These are phyloP conservation scores for Penicillium sp. DNA, from an alignment of 2,329 filamentous ascomycete genomes.

Conservation along the genomic window DNA sequence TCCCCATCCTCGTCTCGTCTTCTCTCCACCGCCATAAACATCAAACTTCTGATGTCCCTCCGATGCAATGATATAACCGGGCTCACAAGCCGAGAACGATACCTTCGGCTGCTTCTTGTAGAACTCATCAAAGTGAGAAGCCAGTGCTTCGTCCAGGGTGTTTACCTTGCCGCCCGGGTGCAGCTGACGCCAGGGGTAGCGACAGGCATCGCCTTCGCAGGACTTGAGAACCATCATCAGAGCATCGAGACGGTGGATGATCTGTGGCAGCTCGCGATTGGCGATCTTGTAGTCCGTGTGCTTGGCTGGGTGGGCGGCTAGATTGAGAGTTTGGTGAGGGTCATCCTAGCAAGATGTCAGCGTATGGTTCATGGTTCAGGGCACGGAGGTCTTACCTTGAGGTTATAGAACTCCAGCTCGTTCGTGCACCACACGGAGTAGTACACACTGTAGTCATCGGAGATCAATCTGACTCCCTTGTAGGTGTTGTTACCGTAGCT, in stretches of 20 bases:
- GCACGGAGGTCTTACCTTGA: conserved; percentile 45
- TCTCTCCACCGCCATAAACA: conserved; percentile 16
- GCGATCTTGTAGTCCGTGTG: conserved; percentile 16
- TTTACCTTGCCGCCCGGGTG: conserved; percentile 55
- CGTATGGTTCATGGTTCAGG: neutral
- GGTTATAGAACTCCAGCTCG: conserved; percentile 65
- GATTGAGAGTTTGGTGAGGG: conserved; percentile 53
- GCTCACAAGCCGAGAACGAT: conserved; percentile 53
- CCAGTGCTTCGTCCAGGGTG: conserved; percentile 53
- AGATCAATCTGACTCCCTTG: conserved; percentile 58
- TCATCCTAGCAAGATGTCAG: conserved; percentile 43
- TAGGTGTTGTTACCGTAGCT: conserved; percentile 55
- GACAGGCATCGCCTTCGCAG: conserved; percentile 55
- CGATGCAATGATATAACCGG: conserved; percentile 56
- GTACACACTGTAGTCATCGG: conserved; percentile 57
- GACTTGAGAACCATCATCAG: conserved; percentile 62
- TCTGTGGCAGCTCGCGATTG: conserved; percentile 30
- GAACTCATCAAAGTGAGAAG: conserved; percentile 51
- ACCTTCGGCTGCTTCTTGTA: conserved; percentile 54
- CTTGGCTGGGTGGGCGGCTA: conserved; percentile 26
- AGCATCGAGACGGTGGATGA: conserved; percentile 55
- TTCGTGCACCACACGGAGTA: conserved; percentile 70
- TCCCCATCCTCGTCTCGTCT: conserved; percentile 3
- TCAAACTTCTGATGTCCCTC: conserved; percentile 52
- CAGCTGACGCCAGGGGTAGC: conserved; percentile 56